Evolutionary conservation across 1,284 basidiomycete species (phyloP), one percentile per base, ranked within the genome.

Genomic region (Pterulicium gracile): DNA sequence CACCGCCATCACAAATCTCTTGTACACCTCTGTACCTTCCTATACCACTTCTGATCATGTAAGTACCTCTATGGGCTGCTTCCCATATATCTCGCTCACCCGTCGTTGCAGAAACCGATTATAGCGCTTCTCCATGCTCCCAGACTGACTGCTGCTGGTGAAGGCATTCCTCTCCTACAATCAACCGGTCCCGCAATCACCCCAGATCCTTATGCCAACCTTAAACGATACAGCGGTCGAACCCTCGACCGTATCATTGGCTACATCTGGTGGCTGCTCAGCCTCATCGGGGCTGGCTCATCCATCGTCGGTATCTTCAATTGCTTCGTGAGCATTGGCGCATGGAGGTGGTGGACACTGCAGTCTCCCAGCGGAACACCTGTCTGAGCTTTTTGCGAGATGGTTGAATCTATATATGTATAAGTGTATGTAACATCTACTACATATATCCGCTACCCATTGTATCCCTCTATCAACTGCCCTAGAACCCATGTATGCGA

Each of bases 31-130:
- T 34, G 73, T 84, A 50, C 87, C 79, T 7, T 81, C 80, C 2
- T 90, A 87, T 58, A 81, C 77, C 35, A 79, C 77, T 7, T 90
- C 80, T 4, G 86, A 88, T 59, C 81, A 88, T 61, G 77, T 80
- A 64, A 46, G 74, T 62, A 14, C 14, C 32, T n/a, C n/a, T 35
- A 45, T 44, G 18, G 46, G 34, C 24, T 22, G 12, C 18, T 46
- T 19, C 27, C 41, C 24, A 21, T 23, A n/a, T 53, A n/a, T 42
- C 51, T 50, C 7, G 42, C 17, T 47, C 24, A 46, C 34, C 42
- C 24, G 21, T 13, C 43, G 18, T 19, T 44, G 10, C 52, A 83
- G 80, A 87, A 87, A 80, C 82, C 82, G 2, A 64, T 87, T 47
- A 74, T 84, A 5, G 65, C 76, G 17, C 59, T 87, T 42, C 72